Evolutionary conservation across 805 yeast genomes (phyloP), one percentile per base, ranked within the genome.

Genomic region (Candida ipomoeae): DNA sequence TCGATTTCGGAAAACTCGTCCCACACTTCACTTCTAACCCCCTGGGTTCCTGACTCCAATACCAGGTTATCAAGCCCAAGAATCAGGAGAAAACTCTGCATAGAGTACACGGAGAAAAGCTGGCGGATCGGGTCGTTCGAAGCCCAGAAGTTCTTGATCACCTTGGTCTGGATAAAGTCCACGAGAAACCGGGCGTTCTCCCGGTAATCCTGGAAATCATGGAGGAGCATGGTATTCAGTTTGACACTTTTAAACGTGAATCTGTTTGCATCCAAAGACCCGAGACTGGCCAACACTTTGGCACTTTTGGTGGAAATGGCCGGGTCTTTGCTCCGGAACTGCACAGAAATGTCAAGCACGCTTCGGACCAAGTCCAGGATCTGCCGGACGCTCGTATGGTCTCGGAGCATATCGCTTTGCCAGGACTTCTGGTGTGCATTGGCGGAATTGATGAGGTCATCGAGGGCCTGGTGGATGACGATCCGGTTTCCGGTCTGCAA

Each of bases 71-170:
- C 70, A 20, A 83, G 66, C 2, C 79, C 83, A 62, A 89, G 75
- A 14, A 82, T 77, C 55, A 82, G 82, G 46, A 94, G 68, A 44
- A 85, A 83, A 55, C 89, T 94, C 64, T 94, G 99, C 80, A 94
- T 88, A 0, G 92, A 86, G 65, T 81, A 86, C 0, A 97, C 96
- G 34, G 90, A 75, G 61, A 85, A 87, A 51, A 87, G 74, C 64
- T 94, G 99, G 44, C 82, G 81, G 20, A 81, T 79, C 0, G 98
- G 96, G 61, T 90, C 90, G 33, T 85, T 87, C 1, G 97, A 85
- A 0, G 96, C 90, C 82, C 95, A 85, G 66, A 90, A 91, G 1
- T 89, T 82, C 33, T 88, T 89, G 7, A 91, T 85, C n/a, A 94
- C 73, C 51, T 81, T 75, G 48, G 79, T 77, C 52, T 87, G 84